Conservation (phyloP, 225 moss, liverwort and hornwort genomes). For the Physcomitrium patens region DNA sequence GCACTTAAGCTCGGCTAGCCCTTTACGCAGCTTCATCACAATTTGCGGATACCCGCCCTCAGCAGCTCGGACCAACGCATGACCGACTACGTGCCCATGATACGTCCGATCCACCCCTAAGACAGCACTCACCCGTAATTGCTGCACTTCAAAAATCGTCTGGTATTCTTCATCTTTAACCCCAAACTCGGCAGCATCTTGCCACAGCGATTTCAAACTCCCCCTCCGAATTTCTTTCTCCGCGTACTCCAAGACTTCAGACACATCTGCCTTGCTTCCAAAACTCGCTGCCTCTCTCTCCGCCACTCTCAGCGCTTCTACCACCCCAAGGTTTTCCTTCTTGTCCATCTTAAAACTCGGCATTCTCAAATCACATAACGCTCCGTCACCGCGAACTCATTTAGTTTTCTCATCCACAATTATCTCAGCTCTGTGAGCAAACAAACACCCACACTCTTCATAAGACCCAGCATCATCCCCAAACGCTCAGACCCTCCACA, state of each 20-base stretch:
- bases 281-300: constrained; percentile 35
- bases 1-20: constrained; percentile 21
- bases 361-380: constrained; percentile 6
- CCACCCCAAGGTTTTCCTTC: constrained; percentile 30
- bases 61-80: constrained; percentile 40
- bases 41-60: constrained; percentile 29
- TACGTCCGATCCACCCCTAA: constrained; percentile 22
- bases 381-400: background rate
- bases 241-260: constrained; percentile 30
- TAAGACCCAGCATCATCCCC: background rate
- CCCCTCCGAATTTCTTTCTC: constrained; percentile 24
- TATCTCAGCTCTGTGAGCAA: background rate
- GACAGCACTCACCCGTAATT: constrained; percentile 25
- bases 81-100: constrained; percentile 36
- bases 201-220: constrained; percentile 29
- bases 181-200: constrained; percentile 38
- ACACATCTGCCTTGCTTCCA: constrained; percentile 20
- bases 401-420: background rate
- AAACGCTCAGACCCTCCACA: too few species aligned
- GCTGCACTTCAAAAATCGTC: constrained; percentile 26
- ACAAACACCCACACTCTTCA: background rate
- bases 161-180: constrained; percentile 16
- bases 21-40: constrained; percentile 22
- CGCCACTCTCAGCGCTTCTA: constrained; percentile 29
- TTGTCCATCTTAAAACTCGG: constrained; percentile 36